Percentiles rank a stretch among this genome's conserved stretches.
Evolutionary conservation across 176 grass and related monocot species (phyloP).

Genomic region (Triticum aestivum): DNA sequence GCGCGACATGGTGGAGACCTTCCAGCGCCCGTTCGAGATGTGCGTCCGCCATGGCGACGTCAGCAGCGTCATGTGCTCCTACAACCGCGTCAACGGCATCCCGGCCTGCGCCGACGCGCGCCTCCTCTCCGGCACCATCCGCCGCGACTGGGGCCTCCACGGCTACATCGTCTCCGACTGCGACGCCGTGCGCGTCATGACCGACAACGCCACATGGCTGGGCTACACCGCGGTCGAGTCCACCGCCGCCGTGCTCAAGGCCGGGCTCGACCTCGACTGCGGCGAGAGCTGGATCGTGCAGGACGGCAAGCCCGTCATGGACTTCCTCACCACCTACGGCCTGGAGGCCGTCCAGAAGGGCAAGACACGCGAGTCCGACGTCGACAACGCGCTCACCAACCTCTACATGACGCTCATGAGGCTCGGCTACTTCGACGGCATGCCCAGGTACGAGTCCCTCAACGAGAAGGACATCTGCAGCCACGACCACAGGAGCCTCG

Average conservation of each 20-base stretch:
- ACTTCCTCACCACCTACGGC: constrained; percentile 37
- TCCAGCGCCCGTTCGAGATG: constrained; percentile 53
- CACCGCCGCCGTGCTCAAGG: constrained; percentile 31
- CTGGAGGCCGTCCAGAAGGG: constrained; percentile 28
- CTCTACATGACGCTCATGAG: constrained; percentile 57
- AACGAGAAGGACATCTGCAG: constrained; percentile 34
- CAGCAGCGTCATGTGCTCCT: constrained; percentile 60
- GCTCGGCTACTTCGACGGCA: constrained; percentile 65
- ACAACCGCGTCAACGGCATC: constrained; percentile 53
- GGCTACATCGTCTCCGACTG: constrained; percentile 68
- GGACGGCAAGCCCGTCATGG: constrained; percentile 6
- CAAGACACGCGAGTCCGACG: constrained; percentile 48
- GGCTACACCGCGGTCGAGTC: constrained; percentile 32
- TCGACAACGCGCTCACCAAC: constrained; percentile 63
- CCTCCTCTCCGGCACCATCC: constrained; percentile 40
- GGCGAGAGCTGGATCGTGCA: constrained; percentile 38
- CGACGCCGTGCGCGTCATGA: constrained; percentile 44
- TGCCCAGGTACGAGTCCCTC: constrained; percentile 29
- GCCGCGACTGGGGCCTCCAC: constrained; percentile 47
- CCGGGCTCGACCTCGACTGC: constrained; percentile 44
- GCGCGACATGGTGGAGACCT: constrained; percentile 59
- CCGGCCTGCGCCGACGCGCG: constrained; percentile 48
- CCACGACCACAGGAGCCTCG: constrained; percentile 32
- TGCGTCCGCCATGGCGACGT: constrained; percentile 47
- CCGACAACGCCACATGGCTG: constrained; percentile 35